A percentile compares a stretch with the other conserved stretches of the same genome.
Evolutionary conservation across 2,329 filamentous ascomycete species (phyloP).

Genomic region (Monosporascus sp.): DNA sequence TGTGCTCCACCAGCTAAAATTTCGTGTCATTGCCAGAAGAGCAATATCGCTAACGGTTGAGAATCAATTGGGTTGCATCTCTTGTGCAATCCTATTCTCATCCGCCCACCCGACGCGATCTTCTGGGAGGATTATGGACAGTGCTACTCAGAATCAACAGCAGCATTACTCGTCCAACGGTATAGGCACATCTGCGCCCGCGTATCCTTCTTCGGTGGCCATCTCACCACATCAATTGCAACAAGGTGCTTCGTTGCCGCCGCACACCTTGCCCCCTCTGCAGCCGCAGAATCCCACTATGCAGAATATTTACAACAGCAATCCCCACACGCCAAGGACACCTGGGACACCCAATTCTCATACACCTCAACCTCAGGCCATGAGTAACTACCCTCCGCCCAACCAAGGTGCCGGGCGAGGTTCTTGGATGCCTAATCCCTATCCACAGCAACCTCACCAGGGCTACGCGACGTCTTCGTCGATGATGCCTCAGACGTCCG

Average conservation of each 20-base stretch:
- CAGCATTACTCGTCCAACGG: slow-evolving; percentile 50
- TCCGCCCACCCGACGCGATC: slow-evolving; percentile 13
- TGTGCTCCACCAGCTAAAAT: not conserved
- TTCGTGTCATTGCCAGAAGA: not conserved
- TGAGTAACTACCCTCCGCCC: slow-evolving; percentile 40
- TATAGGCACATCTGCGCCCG: slow-evolving; percentile 48
- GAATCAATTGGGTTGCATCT: slow-evolving; percentile 14
- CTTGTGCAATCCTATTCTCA: slow-evolving; percentile 18
- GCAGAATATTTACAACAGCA: slow-evolving; percentile 52
- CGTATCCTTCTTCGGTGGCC: slow-evolving; percentile 47
- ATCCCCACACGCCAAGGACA: slow-evolving; percentile 58
- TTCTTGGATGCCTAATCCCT: slow-evolving; percentile 49
- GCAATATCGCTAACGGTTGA: not conserved
- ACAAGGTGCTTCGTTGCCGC: slow-evolving; percentile 39
- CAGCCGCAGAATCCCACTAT: slow-evolving; percentile 42
- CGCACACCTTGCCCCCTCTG: slow-evolving; percentile 52
- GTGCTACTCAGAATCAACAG: slow-evolving; percentile 30
- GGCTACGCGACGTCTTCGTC: slow-evolving; percentile 50
- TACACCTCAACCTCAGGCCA: slow-evolving; percentile 11
- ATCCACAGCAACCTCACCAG: slow-evolving; percentile 45
- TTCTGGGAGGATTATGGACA: slow-evolving; percentile 44
- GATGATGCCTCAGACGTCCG: slow-evolving; percentile 64
- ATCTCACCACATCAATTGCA: slow-evolving; percentile 48
- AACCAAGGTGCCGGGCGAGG: slow-evolving; percentile 44
- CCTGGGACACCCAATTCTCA: slow-evolving; percentile 58